Percentiles rank a stretch among this genome's conserved stretches.
These are phyloP conservation scores for Marasmius sp. DNA, from an alignment of 1,284 basidiomycete species.

Conservation along the genomic window DNA sequence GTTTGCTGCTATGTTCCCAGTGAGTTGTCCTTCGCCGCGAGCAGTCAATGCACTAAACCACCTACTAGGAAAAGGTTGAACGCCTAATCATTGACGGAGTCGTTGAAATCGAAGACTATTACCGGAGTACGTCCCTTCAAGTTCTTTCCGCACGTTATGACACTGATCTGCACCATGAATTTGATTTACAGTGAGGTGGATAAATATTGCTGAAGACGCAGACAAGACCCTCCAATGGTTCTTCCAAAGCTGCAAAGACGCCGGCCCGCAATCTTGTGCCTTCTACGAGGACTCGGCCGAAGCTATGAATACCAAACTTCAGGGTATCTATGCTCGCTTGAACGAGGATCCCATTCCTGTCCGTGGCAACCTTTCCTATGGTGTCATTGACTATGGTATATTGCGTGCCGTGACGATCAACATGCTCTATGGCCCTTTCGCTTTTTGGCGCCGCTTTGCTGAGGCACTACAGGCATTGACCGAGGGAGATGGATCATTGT, in stretches of 20 bases:
- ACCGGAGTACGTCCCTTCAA: constrained; percentile 9
- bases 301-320: constrained; percentile 9
- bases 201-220: constrained; percentile 11
- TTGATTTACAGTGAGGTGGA: constrained; percentile 4
- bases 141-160: not conserved
- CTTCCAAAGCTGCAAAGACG: constrained; percentile 15
- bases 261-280: no score
- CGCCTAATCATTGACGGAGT: no score
- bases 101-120: no score
- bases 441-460: constrained; percentile 14
- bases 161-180: not conserved
- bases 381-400: constrained; percentile 15
- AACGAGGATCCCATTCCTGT: constrained; percentile 15
- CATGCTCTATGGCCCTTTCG: no score
- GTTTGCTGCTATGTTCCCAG: no score
- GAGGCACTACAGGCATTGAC: constrained; percentile 14
- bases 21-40: no score
- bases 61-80: no score
- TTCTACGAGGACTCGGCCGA: constrained; percentile 15
- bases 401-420: constrained; percentile 9
- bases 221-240: constrained; percentile 12
- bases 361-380: constrained; percentile 7
- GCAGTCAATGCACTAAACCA: no score
- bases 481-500: constrained; percentile 14
- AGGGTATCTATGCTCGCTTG: constrained; percentile 10